phyloP scores from a whole-genome alignment of 164 flowering plant genomes.

The Vitis amurensis region DNA sequence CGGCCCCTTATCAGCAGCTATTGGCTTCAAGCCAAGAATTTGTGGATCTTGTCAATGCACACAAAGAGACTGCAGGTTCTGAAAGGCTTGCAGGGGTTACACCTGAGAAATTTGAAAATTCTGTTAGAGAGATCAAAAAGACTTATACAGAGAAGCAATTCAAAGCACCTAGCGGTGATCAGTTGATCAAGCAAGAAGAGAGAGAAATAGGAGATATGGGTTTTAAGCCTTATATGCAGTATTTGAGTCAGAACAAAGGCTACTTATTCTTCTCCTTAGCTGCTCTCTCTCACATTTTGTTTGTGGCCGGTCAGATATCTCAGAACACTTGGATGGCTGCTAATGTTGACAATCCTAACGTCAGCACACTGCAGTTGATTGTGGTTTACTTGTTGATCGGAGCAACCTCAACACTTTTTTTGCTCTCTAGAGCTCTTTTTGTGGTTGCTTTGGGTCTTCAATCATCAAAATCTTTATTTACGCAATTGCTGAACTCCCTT shows the following conservation, averaged over 20 bases:
- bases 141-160: conserved; percentile 15
- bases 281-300: conserved; percentile 21
- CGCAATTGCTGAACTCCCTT: conserved; percentile 39
- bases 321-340: conserved; percentile 55
- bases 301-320: conserved; percentile 31
- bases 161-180: conserved; percentile 26
- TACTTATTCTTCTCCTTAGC: conserved; percentile 30
- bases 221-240: conserved; percentile 35
- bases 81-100: conserved; percentile 29
- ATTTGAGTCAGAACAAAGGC: conserved; percentile 44
- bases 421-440: conserved; percentile 32
- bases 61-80: conserved; percentile 47
- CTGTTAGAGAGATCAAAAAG: conserved; percentile 29
- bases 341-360: conserved; percentile 32
- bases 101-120: conserved; percentile 4
- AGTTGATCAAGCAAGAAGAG: conserved; percentile 46
- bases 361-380: conserved; percentile 28
- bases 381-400: conserved; percentile 36
- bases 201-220: conserved; percentile 39
- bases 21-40: conserved; percentile 35
- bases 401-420: conserved; percentile 14
- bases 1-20: conserved; percentile 34
- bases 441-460: conserved; percentile 31
- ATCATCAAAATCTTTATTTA: conserved; percentile 40
- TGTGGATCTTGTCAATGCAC: conserved; percentile 44